phyloP scores from a whole-genome alignment of 352 stramenopile species.

The Phytophthora capsici region DNA sequence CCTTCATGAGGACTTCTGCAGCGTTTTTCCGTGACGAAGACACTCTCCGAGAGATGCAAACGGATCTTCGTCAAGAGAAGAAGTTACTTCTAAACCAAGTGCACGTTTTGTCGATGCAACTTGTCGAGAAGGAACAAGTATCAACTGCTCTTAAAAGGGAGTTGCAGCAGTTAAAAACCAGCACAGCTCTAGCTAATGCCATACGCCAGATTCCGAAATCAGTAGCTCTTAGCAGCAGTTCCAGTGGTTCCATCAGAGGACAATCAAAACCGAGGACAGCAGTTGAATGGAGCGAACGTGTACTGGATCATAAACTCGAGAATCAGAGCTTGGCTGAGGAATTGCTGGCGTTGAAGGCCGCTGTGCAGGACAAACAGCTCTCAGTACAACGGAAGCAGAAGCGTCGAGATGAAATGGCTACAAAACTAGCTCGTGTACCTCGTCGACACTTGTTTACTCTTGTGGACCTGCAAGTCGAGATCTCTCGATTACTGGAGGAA shows the following conservation, averaged over 20 bases:
- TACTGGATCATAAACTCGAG: conserved; percentile 50
- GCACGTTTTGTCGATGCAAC: conserved; percentile 38
- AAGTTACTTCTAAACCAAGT: conserved; percentile 39
- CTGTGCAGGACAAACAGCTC: conserved; percentile 33
- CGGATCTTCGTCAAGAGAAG: conserved; percentile 48
- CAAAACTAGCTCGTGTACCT: conserved; percentile 42
- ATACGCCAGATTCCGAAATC: conserved; percentile 26
- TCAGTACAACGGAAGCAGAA: conserved; percentile 26
- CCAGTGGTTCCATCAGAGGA: background rate
- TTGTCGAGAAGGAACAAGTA: conserved; percentile 44
- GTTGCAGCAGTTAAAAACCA: conserved; percentile 59
- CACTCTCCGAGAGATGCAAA: conserved; percentile 49
- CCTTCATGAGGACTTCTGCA: conserved; percentile 28
- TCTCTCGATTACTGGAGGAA: conserved; percentile 49
- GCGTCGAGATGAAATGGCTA: conserved; percentile 42
- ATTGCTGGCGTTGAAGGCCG: conserved; percentile 39
- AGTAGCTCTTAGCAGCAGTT: background rate
- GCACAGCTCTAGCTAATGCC: conserved; percentile 49
- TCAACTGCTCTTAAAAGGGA: conserved; percentile 49
- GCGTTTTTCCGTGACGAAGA: conserved; percentile 68
- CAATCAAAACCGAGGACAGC: conserved; percentile 29
- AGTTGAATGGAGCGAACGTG: conserved; percentile 52
- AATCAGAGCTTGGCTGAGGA: conserved; percentile 49
- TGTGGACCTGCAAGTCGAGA: conserved; percentile 60
- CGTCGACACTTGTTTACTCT: conserved; percentile 55